Evolutionary conservation across 2,329 filamentous ascomycete species (phyloP), one percentile per base, ranked within the genome.

Genomic region (Talaromyces sp.): DNA sequence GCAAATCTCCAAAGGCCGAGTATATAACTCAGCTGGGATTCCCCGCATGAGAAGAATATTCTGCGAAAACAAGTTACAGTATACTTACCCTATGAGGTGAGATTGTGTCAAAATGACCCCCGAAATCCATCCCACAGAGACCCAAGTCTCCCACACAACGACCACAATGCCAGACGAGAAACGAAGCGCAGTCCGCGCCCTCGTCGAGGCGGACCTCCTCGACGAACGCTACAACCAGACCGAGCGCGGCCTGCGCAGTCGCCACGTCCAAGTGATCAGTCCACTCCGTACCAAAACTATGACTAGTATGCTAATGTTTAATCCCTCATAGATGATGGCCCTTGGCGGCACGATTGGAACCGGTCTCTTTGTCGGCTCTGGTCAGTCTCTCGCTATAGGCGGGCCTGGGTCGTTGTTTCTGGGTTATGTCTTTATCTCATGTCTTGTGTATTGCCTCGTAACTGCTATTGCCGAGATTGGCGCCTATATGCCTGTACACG

Each of bases 321-420:
- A n/a, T n/a, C n/a, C n/a, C n/a, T n/a, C n/a, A n/a, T n/a, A n/a
- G n/a, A 82, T 84, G 69, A 83, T 84, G 58, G 82, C 82, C 13
- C 75, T 85, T 13, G 81, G 81, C 56, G 81, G 82, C 58, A 82
- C 81, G 4, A 84, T 84, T 59, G 78, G 79, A 40, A 82, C 80
- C 2, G 81, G 81, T 60, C 69, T 83, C 0, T 83, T 84, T 67
- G 73, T 84, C 9, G 78, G 79, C 48, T 78, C 80, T 1, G 82
- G 81, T 39, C 73, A 76, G 60, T 78, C 80, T 1, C 78, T 84
- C 33, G 74, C 76, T 22, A 77, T 75, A 22, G 81, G 76, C 28
- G 81, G 80, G 2, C 81, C 81, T 2, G 71, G 81, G 0, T 79
- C 79, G 21, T 74, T 81, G 25, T 69, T 84, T 0, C 67, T 84